Percentiles rank a stretch among this genome's conserved stretches.
phyloP scores from a whole-genome alignment of 306 rosid species.

The Casuarina cunninghamiana region DNA sequence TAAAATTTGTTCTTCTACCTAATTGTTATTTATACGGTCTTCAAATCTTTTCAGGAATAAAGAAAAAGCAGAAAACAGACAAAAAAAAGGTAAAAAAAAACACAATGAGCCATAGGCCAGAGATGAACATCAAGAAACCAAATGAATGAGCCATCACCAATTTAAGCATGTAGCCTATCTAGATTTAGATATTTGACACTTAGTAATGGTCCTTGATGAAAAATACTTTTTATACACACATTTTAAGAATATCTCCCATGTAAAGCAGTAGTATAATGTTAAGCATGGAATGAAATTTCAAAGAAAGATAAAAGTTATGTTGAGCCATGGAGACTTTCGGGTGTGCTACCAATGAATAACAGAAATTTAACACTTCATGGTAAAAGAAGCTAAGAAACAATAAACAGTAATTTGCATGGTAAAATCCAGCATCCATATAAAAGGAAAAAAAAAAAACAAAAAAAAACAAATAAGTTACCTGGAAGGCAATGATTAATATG shows the following conservation, averaged over 20 bases:
- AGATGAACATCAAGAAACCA: not conserved
- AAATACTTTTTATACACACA: not conserved
- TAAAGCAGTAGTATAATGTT: not conserved
- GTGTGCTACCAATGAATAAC: not conserved
- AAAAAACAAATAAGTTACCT: constrained; percentile 11
- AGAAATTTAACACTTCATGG: not conserved
- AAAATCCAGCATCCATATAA: not conserved
- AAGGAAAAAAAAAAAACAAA: not conserved
- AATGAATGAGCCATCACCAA: not conserved
- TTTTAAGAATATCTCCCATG: not conserved
- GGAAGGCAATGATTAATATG: constrained; percentile 1
- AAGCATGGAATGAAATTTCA: not conserved
- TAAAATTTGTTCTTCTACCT: not conserved
- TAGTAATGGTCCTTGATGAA: not conserved
- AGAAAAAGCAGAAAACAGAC: not conserved
- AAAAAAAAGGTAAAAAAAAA: not conserved
- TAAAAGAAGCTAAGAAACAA: not conserved
- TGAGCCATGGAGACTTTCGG: not conserved
- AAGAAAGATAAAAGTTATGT: not conserved
- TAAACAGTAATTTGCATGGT: not conserved
- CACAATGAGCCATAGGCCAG: not conserved
- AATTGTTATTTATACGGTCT: too few relatives aligned
- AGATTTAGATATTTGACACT: not conserved
- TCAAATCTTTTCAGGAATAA: too few relatives aligned
- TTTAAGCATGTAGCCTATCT: not conserved